phyloP scores from a whole-genome alignment of 2,329 filamentous ascomycete genomes.

The Diaporthe sp. region DNA sequence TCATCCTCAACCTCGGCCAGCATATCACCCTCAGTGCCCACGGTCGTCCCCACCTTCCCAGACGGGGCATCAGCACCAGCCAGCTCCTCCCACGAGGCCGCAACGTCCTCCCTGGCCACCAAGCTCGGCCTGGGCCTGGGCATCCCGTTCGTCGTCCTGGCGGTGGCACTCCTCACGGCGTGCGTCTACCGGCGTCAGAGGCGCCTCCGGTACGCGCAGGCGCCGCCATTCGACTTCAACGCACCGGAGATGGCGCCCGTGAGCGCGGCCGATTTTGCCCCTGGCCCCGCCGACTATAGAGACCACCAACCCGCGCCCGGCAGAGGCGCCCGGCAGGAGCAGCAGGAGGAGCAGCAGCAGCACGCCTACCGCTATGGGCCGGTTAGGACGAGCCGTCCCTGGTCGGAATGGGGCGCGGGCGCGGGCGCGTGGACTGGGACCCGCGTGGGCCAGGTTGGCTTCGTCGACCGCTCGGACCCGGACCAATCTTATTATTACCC shows the following conservation, averaged over 20 bases:
- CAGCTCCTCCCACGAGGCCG: background rate
- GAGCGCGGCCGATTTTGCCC: conserved; percentile 3
- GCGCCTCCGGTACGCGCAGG: background rate
- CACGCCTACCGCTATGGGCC: background rate
- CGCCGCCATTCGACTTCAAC: conserved; percentile 19
- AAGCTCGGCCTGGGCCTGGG: conserved; percentile 40
- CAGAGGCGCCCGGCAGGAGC: background rate
- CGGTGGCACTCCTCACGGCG: conserved; percentile 7
- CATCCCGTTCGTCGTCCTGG: conserved; percentile 35
- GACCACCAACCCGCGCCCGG: background rate
- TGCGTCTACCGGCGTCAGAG: conserved; percentile 37
- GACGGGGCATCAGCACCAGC: background rate
- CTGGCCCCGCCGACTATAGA: background rate
- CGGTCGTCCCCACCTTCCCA: conserved; percentile 9
- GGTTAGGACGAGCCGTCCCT: background rate
- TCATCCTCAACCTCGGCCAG: background rate
- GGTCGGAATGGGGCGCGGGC: conserved; percentile 21
- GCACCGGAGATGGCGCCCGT: conserved; percentile 34
- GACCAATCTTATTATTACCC: background rate
- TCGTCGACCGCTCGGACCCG: background rate
- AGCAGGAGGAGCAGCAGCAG: conserved; percentile 1
- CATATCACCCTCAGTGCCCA: conserved; percentile 12
- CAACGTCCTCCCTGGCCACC: conserved; percentile 18
- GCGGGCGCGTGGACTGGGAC: background rate
- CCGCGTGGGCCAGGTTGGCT: background rate